Base-by-base conservation (phyloP, 495 filamentous ascomycete genomes). In the Cenococcum geophilum region DNA sequence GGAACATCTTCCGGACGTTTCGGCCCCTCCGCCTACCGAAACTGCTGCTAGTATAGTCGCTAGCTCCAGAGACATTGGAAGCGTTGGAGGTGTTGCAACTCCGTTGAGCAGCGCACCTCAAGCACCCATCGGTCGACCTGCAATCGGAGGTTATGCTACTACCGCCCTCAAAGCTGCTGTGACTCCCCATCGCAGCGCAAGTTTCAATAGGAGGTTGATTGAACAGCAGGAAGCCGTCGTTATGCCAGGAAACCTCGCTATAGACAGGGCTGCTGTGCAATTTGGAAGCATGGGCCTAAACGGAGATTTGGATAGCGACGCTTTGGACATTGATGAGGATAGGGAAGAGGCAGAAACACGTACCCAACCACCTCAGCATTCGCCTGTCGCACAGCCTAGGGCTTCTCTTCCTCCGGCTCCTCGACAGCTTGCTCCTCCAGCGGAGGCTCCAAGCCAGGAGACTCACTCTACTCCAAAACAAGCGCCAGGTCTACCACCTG, bases 221-320 rank as follows among this genome's bases (percentile, higher is more conserved):
- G 91, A 97, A 63, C 93, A 99, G 69, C 91, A 92, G 70, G 95
- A 99, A 73, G 89, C 92, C 18, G 93, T 99, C 37, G 89, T 96
- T 54, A 97, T 99, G 93, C 93, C 93, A 34, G 91, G 90, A n/a
- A 96, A 97, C 74, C 91, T 95, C 67, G 91, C 91, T 42, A 89
- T 98, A 9, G 91, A 96, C 71, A 86, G 90, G 55, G 82, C 92
- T 52, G 87, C 91, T n/a, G 90, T 99, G 45, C 95, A 97, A 71
- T 99, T 99, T 74, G 93, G 93, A 55, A 95, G 89, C 70, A 89
- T 99, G 81, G 92, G 88, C 59, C 72, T 97, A 68, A 92, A 91
- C 71, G 93, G 87, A 58, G 79, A 83, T 25, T 6, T 62, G 55
- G 62, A 69, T 58, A 71, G 79, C 12, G 81, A 87, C 55, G 80